Percentiles rank a stretch among this genome's conserved stretches.
These are phyloP conservation scores for Cladorrhinum sp. DNA, from an alignment of 2,329 filamentous ascomycete species.

Conservation along the genomic window DNA sequence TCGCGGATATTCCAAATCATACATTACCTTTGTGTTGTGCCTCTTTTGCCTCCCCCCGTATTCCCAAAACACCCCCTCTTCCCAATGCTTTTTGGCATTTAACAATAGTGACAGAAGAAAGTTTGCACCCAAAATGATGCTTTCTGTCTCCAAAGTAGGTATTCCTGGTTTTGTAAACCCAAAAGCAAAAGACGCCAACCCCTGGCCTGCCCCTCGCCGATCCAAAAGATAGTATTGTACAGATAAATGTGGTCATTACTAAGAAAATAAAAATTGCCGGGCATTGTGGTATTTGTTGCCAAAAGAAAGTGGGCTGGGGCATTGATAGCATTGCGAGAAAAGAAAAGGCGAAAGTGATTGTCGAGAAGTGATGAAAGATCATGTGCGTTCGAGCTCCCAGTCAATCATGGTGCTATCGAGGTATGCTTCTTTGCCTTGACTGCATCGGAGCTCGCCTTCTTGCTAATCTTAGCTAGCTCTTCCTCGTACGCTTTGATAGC, in stretches of 20 bases:
- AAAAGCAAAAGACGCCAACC: neutral
- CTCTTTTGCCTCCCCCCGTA: neutral
- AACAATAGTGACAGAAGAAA: too few relatives aligned
- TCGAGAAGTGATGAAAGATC: neutral
- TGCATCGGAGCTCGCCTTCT: neutral
- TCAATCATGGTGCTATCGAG: neutral
- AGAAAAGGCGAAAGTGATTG: neutral
- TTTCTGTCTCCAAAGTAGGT: neutral
- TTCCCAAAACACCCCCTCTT: neutral
- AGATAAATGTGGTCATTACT: neutral
- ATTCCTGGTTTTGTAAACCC: neutral
- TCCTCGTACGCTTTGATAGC: slow-evolving; percentile 27
- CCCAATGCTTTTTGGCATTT: neutral
- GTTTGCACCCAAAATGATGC: neutral
- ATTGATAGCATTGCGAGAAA: too few relatives aligned
- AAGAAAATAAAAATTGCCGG: neutral
- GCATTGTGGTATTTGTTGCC: neutral
- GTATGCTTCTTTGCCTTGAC: neutral
- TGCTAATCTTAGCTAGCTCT: slow-evolving; percentile 4
- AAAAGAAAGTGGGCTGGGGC: too few relatives aligned
- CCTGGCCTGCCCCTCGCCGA: neutral
- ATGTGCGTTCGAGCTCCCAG: neutral
- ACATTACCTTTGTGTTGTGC: neutral
- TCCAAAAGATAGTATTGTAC: neutral
- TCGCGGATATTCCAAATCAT: neutral